Evolutionary conservation across 116 monocot species (phyloP), one percentile per base, ranked within the genome.

Genomic region (Zostera marina): DNA sequence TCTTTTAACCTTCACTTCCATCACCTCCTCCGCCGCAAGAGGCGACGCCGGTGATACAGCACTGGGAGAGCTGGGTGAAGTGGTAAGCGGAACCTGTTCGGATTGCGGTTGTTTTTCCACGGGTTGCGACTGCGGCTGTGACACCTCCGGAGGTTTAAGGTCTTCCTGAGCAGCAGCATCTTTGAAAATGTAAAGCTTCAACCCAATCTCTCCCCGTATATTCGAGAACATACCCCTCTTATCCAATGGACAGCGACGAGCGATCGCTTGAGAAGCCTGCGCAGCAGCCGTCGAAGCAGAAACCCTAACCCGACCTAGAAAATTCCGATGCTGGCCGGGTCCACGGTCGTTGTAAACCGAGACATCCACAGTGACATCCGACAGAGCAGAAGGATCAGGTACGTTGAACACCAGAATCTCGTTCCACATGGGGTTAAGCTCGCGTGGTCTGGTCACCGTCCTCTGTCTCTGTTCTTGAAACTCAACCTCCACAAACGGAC

Each of bases 171-270:
- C 41, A 17, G 5, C 41, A 14, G 2, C 7, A 47, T 57, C 38
- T 6, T 42, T 16, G 16, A 22, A 11, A 21, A n/a, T 22, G 61
- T 78, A 83, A 43, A 83, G 49, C 17, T 76, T 66, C 64, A 83
- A 73, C 9, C 73, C 69, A 63, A 87, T 73, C 44, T 83, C 92
- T 6, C 92, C 83, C 16, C 74, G 56, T 58, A 92, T 79, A 51
- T 76, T 62, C 54, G 87, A 92, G 72, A 92, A 83, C n/a, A 91
- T n/a, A 22, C 86, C 82, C 56, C 87, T 74, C 72, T 92, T 92
- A 22, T 86, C 87, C 21, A 92, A 71, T 17, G 92, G 92, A 68
- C 58, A 92, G 48, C 82, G 74, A n/a, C 60, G 68, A 42, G 64
- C 20, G 1, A 15, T 16, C 14, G 73, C 75, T 5, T 76, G 70